These are phyloP conservation scores for Casaregolazyma lundiana DNA, from an alignment of 1,139 yeast genomes.

Conservation along the genomic window DNA sequence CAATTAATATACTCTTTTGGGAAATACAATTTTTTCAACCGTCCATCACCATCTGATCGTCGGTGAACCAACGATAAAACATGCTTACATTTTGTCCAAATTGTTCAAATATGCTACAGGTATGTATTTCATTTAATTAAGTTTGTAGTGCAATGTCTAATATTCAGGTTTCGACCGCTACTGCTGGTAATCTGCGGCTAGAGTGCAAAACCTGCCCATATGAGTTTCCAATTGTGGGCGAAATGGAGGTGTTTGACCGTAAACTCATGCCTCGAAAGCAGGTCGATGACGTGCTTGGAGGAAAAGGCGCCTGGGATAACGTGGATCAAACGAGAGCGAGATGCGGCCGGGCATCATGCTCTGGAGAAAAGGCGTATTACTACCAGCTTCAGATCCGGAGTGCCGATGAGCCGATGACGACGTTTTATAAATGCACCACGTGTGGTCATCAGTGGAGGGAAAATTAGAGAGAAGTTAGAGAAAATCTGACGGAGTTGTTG, in stretches of 20 bases:
- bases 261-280: slow-evolving; percentile 78
- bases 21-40: not conserved
- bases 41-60: not conserved
- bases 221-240: slow-evolving; percentile 77
- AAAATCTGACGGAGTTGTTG: no score
- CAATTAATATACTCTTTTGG: not conserved
- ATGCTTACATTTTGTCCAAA: slow-evolving; percentile 94
- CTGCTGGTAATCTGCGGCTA: slow-evolving; percentile 40
- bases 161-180: slow-evolving; percentile 21
- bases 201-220: slow-evolving; percentile 94
- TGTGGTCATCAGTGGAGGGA: slow-evolving; percentile 98
- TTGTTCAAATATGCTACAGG: slow-evolving; percentile 83
- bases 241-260: slow-evolving; percentile 75
- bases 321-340: slow-evolving; percentile 72
- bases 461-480: slow-evolving; percentile 44
- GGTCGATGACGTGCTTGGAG: slow-evolving; percentile 95
- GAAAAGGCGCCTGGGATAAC: slow-evolving; percentile 98
- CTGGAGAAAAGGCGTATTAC: slow-evolving; percentile 87
- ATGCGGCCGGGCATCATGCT: slow-evolving; percentile 85
- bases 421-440: slow-evolving; percentile 85
- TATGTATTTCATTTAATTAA: slow-evolving; percentile 23
- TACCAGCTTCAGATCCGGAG: slow-evolving; percentile 94
- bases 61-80: not conserved
- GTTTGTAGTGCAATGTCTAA: not conserved
- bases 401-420: slow-evolving; percentile 92